Evolutionary conservation across 768 basidiomycete genomes (phyloP), one percentile per base, ranked within the genome.

Genomic region (Cyclocybe aegerita): DNA sequence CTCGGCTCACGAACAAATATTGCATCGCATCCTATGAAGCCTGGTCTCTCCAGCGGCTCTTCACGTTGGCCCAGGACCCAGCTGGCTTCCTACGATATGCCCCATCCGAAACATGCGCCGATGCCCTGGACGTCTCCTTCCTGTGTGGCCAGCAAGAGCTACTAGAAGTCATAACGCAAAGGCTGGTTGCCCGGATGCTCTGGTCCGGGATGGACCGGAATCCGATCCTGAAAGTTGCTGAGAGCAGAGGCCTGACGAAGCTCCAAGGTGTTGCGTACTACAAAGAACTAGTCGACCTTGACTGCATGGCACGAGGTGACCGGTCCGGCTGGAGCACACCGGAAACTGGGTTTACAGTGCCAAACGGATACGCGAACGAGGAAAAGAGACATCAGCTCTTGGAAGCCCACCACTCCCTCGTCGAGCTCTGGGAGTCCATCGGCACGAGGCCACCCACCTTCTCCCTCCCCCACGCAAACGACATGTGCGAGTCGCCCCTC

Each of bases 221-320:
- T 7, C 72, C 80, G 50, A 71, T 79, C 32, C 66, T 83, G 14
- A 69, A 74, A 4, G 66, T 76, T 23, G 81, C 81, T 39, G 74
- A 78, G 51, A 64, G 61, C 30, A 63, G 70, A 15, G 66, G 61
- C 1, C 57, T 76, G 16, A 60, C 55, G 7, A 68, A 59, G 16
- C 54, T 80, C 46, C 69, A 74, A 44, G 84, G 83, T 42, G 78
- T 81, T 35, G 69, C 77, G 41, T 81, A 80, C 62, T 85, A 81
- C 61, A 76, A 74, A 41, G 70, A 76, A 39, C 64, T 77, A 35
- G 64, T 78, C 39, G 61, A 65, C 34, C 57, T 23, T 23, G 23
- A 23, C 23, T 23, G 23, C 23, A 23, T 23, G 23, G 1, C 23
- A 1, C 23, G 23, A 1, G 23, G 23, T 23, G 23, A 23, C 23